These are phyloP conservation scores for Myxozyma udenii DNA, from an alignment of 805 yeast species.

Conservation along the genomic window DNA sequence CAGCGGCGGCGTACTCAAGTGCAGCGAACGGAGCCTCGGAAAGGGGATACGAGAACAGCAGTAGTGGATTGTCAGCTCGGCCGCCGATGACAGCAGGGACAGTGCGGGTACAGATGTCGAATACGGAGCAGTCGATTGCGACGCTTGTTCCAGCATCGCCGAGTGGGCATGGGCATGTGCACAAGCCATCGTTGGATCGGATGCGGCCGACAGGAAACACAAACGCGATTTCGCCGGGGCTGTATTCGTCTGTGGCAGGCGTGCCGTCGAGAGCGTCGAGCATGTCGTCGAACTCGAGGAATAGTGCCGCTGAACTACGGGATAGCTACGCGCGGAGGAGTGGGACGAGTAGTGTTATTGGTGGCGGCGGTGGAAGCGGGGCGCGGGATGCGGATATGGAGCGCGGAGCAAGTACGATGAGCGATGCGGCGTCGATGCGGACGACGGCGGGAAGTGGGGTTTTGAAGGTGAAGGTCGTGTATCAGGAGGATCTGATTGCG, in stretches of 20 bases:
- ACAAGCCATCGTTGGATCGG: conserved; percentile 10
- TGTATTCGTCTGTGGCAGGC: neutral
- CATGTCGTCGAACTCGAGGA: conserved; percentile 7
- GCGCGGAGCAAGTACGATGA: conserved; percentile 6
- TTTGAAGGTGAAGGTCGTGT: conserved; percentile 42
- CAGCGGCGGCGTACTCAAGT: neutral
- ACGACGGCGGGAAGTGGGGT: conserved; percentile 3
- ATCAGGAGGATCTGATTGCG: conserved; percentile 41
- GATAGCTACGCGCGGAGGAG: conserved; percentile 6
- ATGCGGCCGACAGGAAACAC: conserved; percentile 8
- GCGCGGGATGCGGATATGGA: conserved; percentile 18
- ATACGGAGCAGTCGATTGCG: neutral
- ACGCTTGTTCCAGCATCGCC: conserved; percentile 1
- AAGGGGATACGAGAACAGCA: neutral
- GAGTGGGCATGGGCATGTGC: conserved; percentile 1
- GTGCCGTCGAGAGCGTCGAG: conserved; percentile 1
- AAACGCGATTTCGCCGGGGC: neutral
- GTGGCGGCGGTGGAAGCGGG: no score
- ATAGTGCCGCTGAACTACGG: conserved; percentile 6
- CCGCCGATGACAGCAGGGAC: neutral
- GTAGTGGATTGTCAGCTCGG: no score
- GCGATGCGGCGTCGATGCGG: conserved; percentile 6
- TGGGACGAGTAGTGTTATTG: conserved; percentile 4
- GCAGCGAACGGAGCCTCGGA: neutral
- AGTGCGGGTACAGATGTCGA: neutral